These are phyloP conservation scores for Cyanodermella asteris DNA, from an alignment of 2,329 filamentous ascomycete species.

Conservation along the genomic window DNA sequence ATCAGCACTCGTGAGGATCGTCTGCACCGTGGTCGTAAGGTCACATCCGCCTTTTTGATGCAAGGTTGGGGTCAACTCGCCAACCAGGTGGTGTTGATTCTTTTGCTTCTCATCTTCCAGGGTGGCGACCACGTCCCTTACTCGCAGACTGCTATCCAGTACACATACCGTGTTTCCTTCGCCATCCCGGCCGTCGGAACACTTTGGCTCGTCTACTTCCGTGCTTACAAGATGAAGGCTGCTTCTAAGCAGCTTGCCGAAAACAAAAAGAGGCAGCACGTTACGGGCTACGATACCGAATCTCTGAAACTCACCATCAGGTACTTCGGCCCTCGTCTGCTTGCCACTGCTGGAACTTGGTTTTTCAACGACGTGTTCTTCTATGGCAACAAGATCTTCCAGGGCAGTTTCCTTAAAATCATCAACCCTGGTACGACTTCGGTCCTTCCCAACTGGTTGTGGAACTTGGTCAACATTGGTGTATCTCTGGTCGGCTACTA, in stretches of 20 bases:
- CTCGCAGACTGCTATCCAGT: conserved; percentile 55
- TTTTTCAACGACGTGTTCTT: conserved; percentile 98
- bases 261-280: conserved; percentile 66
- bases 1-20: conserved; percentile 81
- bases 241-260: conserved; percentile 62
- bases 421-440: conserved; percentile 47
- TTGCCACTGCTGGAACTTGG: conserved; percentile 77
- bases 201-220: conserved; percentile 87
- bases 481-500: conserved; percentile 82
- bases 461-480: conserved; percentile 78
- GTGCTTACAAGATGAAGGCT: conserved; percentile 81
- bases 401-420: conserved; percentile 69
- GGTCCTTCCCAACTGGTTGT: conserved; percentile 73
- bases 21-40: conserved; percentile 84
- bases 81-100: conserved; percentile 78
- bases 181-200: conserved; percentile 78
- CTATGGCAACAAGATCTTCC: conserved; percentile 97
- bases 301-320: conserved; percentile 58
- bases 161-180: conserved; percentile 81
- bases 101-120: conserved; percentile 67
- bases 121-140: conserved; percentile 59
- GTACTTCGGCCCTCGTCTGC: conserved; percentile 66
- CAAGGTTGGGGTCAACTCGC: conserved; percentile 93
- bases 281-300: conserved; percentile 80
- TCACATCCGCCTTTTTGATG: conserved; percentile 92